Evolutionary conservation across 2,329 filamentous ascomycete genomes (phyloP), one percentile per base, ranked within the genome.

Genomic region (Nothophoma quercina): DNA sequence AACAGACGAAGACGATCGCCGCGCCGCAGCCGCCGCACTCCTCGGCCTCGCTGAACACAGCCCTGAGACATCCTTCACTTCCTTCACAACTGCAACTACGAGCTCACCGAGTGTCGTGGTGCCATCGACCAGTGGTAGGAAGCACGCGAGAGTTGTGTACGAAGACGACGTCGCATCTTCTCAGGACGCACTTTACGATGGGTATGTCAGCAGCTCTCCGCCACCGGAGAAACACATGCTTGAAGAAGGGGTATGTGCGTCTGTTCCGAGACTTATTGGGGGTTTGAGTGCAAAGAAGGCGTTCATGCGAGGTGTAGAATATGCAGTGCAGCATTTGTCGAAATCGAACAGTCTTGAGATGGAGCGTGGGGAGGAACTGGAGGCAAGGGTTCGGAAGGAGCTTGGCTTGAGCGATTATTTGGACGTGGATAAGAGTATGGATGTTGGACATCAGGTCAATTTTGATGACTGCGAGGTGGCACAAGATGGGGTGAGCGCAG

Each of bases 11-110:
- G 35, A 15, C 8, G 35, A 40, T 12, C 33, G 25, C 43, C 35
- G 18, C 16, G 45, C 45, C 16, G 45, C 45, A n/a, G 45, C 45
- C 16, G 10, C 22, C 19, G 36, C 36, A 7, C 36, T 48, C 7
- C 16, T 48, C 7, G 23, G 5, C 6, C 45, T 48, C 22, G 15
- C 42, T 0, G 33, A 41, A 7, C 35, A 21, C 12, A 41, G 28
- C 13, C 29, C 36, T 3, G 22, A 32, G 5, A 36, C 7, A 4
- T 23, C 29, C 3, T 15, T 23, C n/a, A 21, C 12, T 6, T n/a
- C n/a, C n/a, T n/a, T n/a, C n/a, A n/a, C n/a, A n/a, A 34, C 22
- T 21, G 7, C n/a, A 3, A n/a, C 22, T 2, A 7, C 15, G 7
- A 9, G n/a, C 8, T 15, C 18, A 15, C 2, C 35, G n/a, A 7